phyloP scores from a whole-genome alignment of 1,284 basidiomycete species.

The Sporisorium graminicola region DNA sequence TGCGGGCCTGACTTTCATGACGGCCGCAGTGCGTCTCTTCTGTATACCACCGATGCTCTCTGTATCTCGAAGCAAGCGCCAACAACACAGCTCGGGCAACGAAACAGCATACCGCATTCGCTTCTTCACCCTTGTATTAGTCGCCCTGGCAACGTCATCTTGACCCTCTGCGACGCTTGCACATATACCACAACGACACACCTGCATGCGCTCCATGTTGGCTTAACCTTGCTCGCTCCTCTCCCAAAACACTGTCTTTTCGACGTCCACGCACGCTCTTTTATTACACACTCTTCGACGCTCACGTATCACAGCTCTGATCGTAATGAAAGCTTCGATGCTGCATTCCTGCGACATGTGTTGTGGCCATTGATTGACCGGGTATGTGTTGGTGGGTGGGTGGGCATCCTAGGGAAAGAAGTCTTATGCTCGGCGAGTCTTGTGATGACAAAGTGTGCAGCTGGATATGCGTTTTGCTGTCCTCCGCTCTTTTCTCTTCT shows the following conservation, averaged over 20 bases:
- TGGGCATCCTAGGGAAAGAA: conserved; percentile 5
- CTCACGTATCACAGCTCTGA: not conserved
- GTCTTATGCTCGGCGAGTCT: conserved; percentile 5
- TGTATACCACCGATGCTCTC: conserved; percentile 2
- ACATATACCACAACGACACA: conserved; percentile 28
- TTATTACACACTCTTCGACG: not conserved
- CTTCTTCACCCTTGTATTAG: conserved; percentile 19
- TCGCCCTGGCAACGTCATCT: conserved; percentile 1
- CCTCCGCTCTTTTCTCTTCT: not conserved
- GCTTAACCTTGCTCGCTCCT: not conserved
- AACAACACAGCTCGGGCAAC: not conserved
- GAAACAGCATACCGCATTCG: not conserved
- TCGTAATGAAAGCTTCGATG: not conserved
- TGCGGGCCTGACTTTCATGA: not conserved
- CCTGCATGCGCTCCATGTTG: conserved; percentile 7
- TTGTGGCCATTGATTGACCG: not conserved
- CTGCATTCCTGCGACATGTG: not conserved
- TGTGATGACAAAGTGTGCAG: conserved; percentile 31
- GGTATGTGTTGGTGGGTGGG: conserved; percentile 8
- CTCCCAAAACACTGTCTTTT: conserved; percentile 15
- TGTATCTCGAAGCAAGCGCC: conserved; percentile 2
- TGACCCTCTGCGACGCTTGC: conserved; percentile 8
- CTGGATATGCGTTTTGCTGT: conserved; percentile 3
- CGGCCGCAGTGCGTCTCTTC: not conserved
- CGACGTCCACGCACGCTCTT: conserved; percentile 8